Evolutionary conservation across 2,329 filamentous ascomycete species (phyloP).

Genomic region (Xylaria sp.): DNA sequence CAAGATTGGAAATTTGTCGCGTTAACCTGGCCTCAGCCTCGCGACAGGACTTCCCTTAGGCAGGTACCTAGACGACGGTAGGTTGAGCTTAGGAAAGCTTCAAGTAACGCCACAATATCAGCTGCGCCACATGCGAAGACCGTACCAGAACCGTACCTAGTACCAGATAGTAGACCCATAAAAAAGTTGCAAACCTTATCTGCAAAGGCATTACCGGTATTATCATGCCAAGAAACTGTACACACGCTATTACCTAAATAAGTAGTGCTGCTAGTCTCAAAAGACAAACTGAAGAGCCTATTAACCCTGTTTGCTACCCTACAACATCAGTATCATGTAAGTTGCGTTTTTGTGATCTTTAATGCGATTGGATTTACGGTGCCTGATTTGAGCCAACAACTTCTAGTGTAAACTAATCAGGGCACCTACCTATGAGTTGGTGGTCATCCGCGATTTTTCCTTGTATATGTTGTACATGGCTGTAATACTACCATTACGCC

Average conservation of each 20-base stretch:
- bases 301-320: not conserved
- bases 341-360: not conserved
- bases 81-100: not conserved
- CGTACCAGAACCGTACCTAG: too few relatives aligned
- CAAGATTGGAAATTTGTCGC: constrained; percentile 23
- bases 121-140: too few relatives aligned
- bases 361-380: not conserved
- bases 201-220: too few relatives aligned
- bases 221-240: not conserved
- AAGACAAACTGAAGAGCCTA: not conserved
- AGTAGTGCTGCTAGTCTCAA: not conserved
- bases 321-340: not conserved
- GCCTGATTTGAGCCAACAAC: not conserved
- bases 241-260: not conserved
- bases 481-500: not conserved
- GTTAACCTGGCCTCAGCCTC: constrained; percentile 20
- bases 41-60: constrained; percentile 1
- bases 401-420: not conserved
- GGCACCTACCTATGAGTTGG: not conserved
- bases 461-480: not conserved
- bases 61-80: not conserved
- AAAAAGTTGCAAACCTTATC: too few relatives aligned
- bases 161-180: too few relatives aligned
- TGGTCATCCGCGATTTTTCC: not conserved
- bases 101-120: not conserved